Percentiles rank a stretch among this genome's conserved stretches.
phyloP scores from a whole-genome alignment of 1,284 basidiomycete species.

The Tetrapyrgos nigripes region DNA sequence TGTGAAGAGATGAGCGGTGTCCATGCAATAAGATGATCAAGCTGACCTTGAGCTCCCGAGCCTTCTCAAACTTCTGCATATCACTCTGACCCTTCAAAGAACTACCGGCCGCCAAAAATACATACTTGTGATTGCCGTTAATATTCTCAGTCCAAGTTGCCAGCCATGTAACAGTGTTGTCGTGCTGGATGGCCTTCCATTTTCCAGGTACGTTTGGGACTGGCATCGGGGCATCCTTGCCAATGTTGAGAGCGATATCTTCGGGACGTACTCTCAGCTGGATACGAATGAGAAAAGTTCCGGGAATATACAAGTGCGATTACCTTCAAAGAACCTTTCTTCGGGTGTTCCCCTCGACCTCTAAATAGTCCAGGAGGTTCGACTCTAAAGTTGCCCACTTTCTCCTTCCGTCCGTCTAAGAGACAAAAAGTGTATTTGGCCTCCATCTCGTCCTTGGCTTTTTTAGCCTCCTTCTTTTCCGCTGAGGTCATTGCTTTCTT shows the following conservation, averaged over 20 bases:
- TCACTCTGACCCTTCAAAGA: constrained; percentile 97
- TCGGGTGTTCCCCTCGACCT: constrained; percentile 98
- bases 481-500: constrained; percentile 88
- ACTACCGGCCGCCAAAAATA: constrained; percentile 93
- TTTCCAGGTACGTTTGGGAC: constrained; percentile 87
- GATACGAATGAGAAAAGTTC: too few relatives aligned
- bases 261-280: constrained; percentile 89
- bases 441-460: constrained; percentile 85
- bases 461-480: constrained; percentile 91
- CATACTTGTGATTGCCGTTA: constrained; percentile 93
- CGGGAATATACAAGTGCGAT: too few relatives aligned
- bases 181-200: constrained; percentile 88
- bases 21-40: background rate
- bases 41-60: constrained; percentile 87
- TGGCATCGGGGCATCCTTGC: constrained; percentile 74
- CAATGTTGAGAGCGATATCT: constrained; percentile 95
- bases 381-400: constrained; percentile 97
- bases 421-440: constrained; percentile 85
- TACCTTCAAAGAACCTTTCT: constrained; percentile 96
- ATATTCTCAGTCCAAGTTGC: constrained; percentile 98
- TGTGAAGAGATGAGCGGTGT: constrained; percentile 7
- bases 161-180: constrained; percentile 96
- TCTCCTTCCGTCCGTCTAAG: constrained; percentile 96
- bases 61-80: constrained; percentile 96
- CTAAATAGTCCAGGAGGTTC: constrained; percentile 98